A percentile compares a stretch with the other conserved stretches of the same genome.
phyloP scores from a whole-genome alignment of 2,329 filamentous ascomycete genomes.

The Nannizziopsis arthrosporioides region DNA sequence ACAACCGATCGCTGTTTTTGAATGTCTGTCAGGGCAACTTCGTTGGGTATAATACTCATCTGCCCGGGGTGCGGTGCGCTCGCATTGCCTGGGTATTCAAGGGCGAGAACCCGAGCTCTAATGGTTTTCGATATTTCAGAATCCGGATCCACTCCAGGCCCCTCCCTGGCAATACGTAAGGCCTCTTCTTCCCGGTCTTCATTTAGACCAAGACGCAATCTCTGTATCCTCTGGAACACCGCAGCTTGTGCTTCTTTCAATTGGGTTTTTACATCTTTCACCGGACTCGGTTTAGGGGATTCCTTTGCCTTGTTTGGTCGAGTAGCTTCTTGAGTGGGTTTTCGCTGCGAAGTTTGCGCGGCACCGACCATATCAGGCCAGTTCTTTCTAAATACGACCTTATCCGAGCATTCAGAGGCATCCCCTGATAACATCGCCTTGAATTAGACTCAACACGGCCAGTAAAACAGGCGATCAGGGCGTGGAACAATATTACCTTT shows the following conservation, averaged over 20 bases:
- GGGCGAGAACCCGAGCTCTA: slow-evolving; percentile 1
- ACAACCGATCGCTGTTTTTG: neutral
- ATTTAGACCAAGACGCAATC: slow-evolving; percentile 2
- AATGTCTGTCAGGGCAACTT: neutral
- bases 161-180: slow-evolving; percentile 15
- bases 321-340: slow-evolving; percentile 1
- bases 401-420: slow-evolving; percentile 18
- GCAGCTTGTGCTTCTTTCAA: slow-evolving; percentile 16
- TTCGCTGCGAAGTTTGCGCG: neutral
- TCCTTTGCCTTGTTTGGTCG: neutral
- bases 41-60: slow-evolving; percentile 5
- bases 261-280: slow-evolving; percentile 14
- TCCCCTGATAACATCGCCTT: slow-evolving; percentile 1
- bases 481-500: neutral
- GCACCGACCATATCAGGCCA: slow-evolving; percentile 9
- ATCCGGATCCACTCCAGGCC: slow-evolving; percentile 20
- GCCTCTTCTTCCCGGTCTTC: neutral
- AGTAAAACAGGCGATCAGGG: neutral
- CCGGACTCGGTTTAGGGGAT: neutral
- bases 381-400: slow-evolving; percentile 17
- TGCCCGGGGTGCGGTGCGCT: neutral
- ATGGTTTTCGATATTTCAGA: slow-evolving; percentile 18
- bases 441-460: neutral
- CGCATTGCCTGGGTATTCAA: neutral
- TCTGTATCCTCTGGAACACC: slow-evolving; percentile 3